Evolutionary conservation across 805 yeast genomes (phyloP).

Genomic region (Metschnikowia similis): DNA sequence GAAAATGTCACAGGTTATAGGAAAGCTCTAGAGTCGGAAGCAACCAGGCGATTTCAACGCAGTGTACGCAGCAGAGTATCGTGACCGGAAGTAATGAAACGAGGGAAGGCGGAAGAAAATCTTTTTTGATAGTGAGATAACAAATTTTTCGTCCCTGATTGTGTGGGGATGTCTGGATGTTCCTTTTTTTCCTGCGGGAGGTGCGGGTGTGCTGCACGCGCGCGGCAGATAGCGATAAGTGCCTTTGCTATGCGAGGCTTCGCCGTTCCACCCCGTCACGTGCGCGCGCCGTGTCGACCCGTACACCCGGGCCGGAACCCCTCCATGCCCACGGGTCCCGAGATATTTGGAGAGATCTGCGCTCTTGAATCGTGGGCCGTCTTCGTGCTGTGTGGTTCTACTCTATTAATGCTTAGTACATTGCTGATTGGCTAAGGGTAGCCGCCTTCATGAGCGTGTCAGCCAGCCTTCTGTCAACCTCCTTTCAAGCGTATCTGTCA

Average conservation of each 20-base stretch:
- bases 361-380: no score
- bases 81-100: neutral
- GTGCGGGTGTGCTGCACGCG: constrained; percentile 1
- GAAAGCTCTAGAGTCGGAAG: neutral
- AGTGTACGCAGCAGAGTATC: neutral
- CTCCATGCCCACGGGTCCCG: no score
- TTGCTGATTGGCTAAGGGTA: no score
- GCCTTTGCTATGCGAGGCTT: constrained; percentile 1
- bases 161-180: constrained; percentile 4
- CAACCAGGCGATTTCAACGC: neutral
- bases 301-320: no score
- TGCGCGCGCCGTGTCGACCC: neutral
- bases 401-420: no score
- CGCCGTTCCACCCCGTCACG: neutral
- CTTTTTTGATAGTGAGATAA: constrained; percentile 5
- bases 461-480: no score
- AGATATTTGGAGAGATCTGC: no score
- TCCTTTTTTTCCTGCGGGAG: neutral
- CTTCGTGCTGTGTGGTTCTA: no score
- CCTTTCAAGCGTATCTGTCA: no score
- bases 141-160: constrained; percentile 6
- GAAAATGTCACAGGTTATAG: neutral
- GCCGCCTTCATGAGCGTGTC: no score
- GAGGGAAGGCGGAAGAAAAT: neutral
- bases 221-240: constrained; percentile 3